These are phyloP conservation scores for Penicillium flavigenum DNA, from an alignment of 495 filamentous ascomycete species.

Conservation along the genomic window DNA sequence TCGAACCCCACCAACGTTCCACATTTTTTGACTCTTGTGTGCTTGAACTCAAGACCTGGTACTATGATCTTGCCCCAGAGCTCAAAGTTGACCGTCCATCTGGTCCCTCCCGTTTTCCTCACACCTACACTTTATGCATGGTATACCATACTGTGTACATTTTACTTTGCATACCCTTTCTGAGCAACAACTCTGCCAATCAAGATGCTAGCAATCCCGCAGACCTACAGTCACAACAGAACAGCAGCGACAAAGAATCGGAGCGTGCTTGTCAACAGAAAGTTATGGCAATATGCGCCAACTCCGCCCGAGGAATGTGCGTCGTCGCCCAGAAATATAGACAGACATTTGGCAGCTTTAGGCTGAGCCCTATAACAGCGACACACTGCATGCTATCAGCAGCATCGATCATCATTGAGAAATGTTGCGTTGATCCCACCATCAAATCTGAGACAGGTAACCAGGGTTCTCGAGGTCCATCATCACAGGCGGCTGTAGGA, in stretches of 20 bases:
- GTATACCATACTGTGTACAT: conserved; percentile 31
- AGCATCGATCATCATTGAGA: conserved; percentile 28
- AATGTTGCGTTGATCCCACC: conserved; percentile 12
- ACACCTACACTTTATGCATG: conserved; percentile 32
- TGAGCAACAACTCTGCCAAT: conserved; percentile 1
- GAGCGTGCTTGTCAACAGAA: conserved; percentile 7
- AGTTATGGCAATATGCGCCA: conserved; percentile 15
- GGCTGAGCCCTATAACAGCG: conserved; percentile 29
- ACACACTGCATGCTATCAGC: conserved; percentile 33
- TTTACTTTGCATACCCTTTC: conserved; percentile 28
- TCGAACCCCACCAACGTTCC: conserved; percentile 18
- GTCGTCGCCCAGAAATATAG: conserved; percentile 29
- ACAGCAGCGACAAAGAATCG: not conserved
- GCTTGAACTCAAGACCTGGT: conserved; percentile 32
- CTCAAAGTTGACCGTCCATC: conserved; percentile 20
- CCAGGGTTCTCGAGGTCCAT: conserved; percentile 1
- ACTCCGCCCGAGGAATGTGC: conserved; percentile 25
- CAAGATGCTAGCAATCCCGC: not conserved
- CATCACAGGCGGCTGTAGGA: conserved; percentile 18
- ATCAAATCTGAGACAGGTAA: not conserved
- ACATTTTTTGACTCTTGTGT: conserved; percentile 30
- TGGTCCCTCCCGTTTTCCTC: conserved; percentile 23
- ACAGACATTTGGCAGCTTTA: conserved; percentile 33
- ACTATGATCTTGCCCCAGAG: conserved; percentile 28
- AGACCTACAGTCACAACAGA: not conserved